Evolutionary conservation across 2,329 filamentous ascomycete genomes (phyloP), one percentile per base, ranked within the genome.

Genomic region (Aspergillus aculeatinus): DNA sequence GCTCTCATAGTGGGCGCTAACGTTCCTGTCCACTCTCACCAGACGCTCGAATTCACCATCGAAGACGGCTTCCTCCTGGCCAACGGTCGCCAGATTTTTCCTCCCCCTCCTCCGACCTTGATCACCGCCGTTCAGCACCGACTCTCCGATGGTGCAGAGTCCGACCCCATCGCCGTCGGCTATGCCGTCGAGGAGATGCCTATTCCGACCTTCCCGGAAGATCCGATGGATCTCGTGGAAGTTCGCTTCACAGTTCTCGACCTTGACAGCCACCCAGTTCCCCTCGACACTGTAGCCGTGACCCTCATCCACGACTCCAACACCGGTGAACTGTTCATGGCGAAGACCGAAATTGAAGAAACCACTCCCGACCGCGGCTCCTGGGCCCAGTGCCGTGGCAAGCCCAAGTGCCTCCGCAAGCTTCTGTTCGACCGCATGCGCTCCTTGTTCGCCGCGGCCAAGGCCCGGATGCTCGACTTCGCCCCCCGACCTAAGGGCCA

Each of bases 231-330:
- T 9, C 63, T 80, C 25, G 63, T 76, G 2, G 69, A 73, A 11
- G 65, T 80, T 60, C 74, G 77, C 44, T 79, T 81, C 66, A 80
- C 78, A n/a, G 72, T 80, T 39, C 72, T 81, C 29, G 77, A 79
- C 57, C 67, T 81, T 19, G 74, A 76, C 48, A 68, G 72, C 29
- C 71, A 74, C 51, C 78, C 79, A 1, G 77, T 79, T 10, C 76
- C 78, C 19, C 70, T 79, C n/a, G 75, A 79, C 58, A 78, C 78
- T 14, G 67, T 80, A 48, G 70, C 73, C 31, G 70, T 81, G 48
- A 73, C 71, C 35, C 67, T 79, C 19, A 67, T 81, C 56, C 71
- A 75, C 53, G 71, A 73, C 31, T 63, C 66, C 11, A 65, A 69
- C 27, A 55, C 42, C 9, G 74, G 74, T 48, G 71, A 74, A 33